Percentiles rank a stretch among this genome's conserved stretches.
Conservation (phyloP, 2,329 filamentous ascomycete species). For the Ophiostoma tasmaniense region DNA sequence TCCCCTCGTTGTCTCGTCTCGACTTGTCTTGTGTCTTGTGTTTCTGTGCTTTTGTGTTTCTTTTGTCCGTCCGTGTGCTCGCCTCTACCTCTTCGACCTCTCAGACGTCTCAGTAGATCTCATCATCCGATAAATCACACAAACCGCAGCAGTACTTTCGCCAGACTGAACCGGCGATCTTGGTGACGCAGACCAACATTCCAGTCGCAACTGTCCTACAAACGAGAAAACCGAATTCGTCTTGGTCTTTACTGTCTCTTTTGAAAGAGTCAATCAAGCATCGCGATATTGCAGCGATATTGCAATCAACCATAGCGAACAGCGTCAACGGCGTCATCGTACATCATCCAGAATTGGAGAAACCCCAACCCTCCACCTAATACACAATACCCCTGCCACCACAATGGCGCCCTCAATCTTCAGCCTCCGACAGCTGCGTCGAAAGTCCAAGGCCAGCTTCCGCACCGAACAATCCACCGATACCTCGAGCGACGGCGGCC, state of each 20-base stretch:
- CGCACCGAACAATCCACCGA: constrained; percentile 53
- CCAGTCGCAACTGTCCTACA: constrained; percentile 9
- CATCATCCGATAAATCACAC: neutral
- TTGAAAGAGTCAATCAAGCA: neutral
- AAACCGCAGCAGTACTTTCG: neutral
- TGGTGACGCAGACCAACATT: constrained; percentile 10
- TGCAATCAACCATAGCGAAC: neutral
- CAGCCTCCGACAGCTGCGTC: constrained; percentile 60
- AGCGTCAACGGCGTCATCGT: neutral
- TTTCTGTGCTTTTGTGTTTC: no score
- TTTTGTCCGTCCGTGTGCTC: no score
- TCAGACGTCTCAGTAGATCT: neutral
- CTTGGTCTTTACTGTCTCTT: neutral
- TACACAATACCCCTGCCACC: neutral
- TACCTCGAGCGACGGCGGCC: constrained; percentile 51
- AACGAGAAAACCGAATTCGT: constrained; percentile 1
- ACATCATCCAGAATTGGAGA: neutral
- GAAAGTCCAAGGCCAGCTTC: constrained; percentile 68
- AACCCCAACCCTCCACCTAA: neutral
- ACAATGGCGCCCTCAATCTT: constrained; percentile 58
- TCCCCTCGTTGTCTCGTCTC: neutral
- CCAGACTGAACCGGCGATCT: constrained; percentile 9
- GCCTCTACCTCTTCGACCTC: neutral
- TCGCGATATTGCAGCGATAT: neutral
- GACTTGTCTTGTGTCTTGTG: neutral